phyloP scores from a whole-genome alignment of 768 basidiomycete genomes.

The Lactarius tabidus region DNA sequence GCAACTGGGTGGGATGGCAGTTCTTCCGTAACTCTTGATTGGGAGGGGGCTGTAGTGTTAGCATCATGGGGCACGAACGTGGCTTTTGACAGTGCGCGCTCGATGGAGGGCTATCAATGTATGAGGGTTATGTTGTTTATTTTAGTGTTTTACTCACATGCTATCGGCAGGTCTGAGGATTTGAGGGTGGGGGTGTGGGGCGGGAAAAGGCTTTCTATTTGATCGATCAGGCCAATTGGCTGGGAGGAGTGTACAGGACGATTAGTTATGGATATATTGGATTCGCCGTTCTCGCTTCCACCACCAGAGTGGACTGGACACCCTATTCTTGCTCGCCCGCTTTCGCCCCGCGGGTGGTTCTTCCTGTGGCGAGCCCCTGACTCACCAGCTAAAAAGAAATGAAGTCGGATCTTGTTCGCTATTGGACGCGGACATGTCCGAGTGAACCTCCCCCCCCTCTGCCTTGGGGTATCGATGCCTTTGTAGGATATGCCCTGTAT shows the following conservation, averaged over 20 bases:
- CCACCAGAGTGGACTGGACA: background rate
- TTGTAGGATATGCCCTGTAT: background rate
- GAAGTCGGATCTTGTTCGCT: slow-evolving; percentile 4
- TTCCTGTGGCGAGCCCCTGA: background rate
- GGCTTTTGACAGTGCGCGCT: slow-evolving; percentile 15
- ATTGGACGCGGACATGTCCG: background rate
- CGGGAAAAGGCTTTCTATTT: background rate
- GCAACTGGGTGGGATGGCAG: slow-evolving; percentile 99
- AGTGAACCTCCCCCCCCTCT: background rate
- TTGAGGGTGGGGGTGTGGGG: background rate
- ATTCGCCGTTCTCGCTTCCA: background rate
- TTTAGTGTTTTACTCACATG: background rate
- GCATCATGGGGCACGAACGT: background rate
- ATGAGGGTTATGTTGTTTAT: slow-evolving; percentile 8
- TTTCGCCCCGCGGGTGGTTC: slow-evolving; percentile 4
- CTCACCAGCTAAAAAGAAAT: no score
- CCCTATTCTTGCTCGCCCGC: background rate
- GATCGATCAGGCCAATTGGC: slow-evolving; percentile 14
- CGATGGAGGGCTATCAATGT: background rate
- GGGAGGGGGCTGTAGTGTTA: background rate
- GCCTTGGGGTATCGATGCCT: background rate
- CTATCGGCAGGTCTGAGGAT: background rate
- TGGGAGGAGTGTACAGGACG: background rate
- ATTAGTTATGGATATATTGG: slow-evolving; percentile 18
- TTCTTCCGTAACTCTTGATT: slow-evolving; percentile 85